Base-by-base conservation (phyloP, 148 eudicot species). In the Arctostaphylos glauca region DNA sequence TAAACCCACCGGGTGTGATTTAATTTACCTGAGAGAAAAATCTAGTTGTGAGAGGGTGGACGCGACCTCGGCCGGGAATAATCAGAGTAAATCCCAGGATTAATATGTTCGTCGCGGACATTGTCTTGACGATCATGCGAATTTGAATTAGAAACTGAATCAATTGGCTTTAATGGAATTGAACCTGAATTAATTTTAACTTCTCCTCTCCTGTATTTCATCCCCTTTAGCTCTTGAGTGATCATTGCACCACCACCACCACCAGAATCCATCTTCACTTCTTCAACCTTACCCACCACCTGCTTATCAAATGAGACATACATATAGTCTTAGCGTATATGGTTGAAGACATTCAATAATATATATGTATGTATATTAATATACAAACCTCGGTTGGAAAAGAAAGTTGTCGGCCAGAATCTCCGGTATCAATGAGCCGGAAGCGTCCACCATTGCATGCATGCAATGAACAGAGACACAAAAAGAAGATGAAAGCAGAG, bases 51-150 rank as follows among this genome's bases (percentile, higher is more conserved):
- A 48, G 81, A 78, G 44, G 85, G 77, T 67, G 81, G 70, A 25
- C 77, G 81, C 48, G 71, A 78, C 55, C 81, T 83, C 15, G 81
- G 81, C 31, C 70, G 74, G 14, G 85, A 77, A 78, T 83, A 83
- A 31, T 83, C 85, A 9, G 81, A 83, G 54, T 67, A 70, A 78
- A 78, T 56, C 43, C 67, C 85, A 62, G 68, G 77, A 55, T 77
- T 41, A 67, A 46, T 60, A 67, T 68, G 18, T 15, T 53, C 47
- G 16, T 14, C 1, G 18, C 7, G 10, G 18, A 18, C 18, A 16
- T 77, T 56, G 56, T 78, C 44, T 53, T 60, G 73, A 23, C 59
- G 46, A 46, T 43, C 50, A 72, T 72, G 52, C 76, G 50, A 64
- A 25, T 64, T 64, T 9, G 70, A 72, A 44, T 72, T 72, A 44